Evolutionary conservation across 108 stramenopile species (phyloP).

Genomic region (Chaetoceros muelleri): DNA sequence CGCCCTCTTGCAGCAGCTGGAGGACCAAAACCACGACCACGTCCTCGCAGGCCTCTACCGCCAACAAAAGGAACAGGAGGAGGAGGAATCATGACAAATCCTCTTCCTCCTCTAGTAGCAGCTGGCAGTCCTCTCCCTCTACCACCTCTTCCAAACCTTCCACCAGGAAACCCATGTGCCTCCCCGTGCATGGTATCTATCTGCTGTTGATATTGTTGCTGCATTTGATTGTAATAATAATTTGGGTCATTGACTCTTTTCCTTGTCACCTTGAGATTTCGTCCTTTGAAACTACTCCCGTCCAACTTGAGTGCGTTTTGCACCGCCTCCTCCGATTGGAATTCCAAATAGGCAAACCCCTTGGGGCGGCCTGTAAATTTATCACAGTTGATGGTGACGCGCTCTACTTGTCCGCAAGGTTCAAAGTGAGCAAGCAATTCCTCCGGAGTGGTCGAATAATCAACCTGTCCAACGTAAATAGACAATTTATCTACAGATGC

Average conservation of each 20-base stretch:
- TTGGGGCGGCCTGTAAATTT: slow-evolving; percentile 90
- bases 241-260: slow-evolving; percentile 84
- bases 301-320: slow-evolving; percentile 90
- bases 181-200: slow-evolving; percentile 19
- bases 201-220: slow-evolving; percentile 4
- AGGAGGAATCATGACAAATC: not conserved
- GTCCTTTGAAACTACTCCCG: slow-evolving; percentile 88
- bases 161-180: slow-evolving; percentile 4
- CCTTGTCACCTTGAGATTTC: slow-evolving; percentile 81
- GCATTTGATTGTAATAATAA: slow-evolving; percentile 25
- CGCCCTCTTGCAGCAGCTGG: slow-evolving; percentile 14
- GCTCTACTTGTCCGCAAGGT: slow-evolving; percentile 90
- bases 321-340: slow-evolving; percentile 72
- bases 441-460: slow-evolving; percentile 91
- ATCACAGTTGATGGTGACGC: slow-evolving; percentile 98
- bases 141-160: slow-evolving; percentile 21
- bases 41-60: not conserved
- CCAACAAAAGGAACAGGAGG: not conserved
- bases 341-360: slow-evolving; percentile 24
- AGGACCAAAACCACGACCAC: slow-evolving; percentile 10
- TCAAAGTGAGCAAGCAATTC: slow-evolving; percentile 92
- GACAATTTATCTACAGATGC: slow-evolving; percentile 26
- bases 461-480: slow-evolving; percentile 96
- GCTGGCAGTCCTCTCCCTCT: slow-evolving; percentile 4
- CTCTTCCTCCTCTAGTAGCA: too few relatives aligned